These are phyloP conservation scores for Casaregolazyma suthepensis DNA, from an alignment of 1,139 yeast species.

Conservation along the genomic window DNA sequence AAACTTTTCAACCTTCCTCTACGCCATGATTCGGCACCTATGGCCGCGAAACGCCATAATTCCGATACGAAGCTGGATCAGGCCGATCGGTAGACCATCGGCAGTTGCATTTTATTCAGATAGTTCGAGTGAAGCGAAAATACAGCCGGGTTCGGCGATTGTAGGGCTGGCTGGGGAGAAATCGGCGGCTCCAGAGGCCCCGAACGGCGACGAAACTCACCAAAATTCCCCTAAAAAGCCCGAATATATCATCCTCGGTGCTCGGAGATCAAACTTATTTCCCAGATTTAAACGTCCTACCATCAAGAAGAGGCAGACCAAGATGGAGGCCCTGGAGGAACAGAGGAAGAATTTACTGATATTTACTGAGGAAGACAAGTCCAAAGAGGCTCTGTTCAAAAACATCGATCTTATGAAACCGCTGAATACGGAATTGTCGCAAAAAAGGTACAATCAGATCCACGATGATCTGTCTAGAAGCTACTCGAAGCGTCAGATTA, in stretches of 20 bases:
- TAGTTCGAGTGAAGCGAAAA: neutral
- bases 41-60: neutral
- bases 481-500: constrained; percentile 32
- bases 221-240: neutral
- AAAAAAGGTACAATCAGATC: constrained; percentile 30
- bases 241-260: constrained; percentile 25
- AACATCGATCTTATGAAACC: constrained; percentile 35
- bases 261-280: constrained; percentile 23
- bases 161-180: neutral
- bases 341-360: constrained; percentile 31
- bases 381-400: constrained; percentile 26
- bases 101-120: neutral
- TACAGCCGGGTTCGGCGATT: neutral
- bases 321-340: constrained; percentile 22
- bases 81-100: neutral
- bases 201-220: neutral
- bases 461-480: constrained; percentile 27
- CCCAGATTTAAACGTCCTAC: constrained; percentile 20
- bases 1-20: neutral
- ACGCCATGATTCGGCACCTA: neutral
- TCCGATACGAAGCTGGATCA: neutral
- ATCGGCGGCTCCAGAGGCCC: neutral
- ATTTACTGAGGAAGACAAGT: constrained; percentile 27
- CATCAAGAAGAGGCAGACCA: constrained; percentile 6
- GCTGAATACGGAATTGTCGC: constrained; percentile 23